Evolutionary conservation across 371 early-diverging fungal species (phyloP).

Genomic region (Mortierella sp.): DNA sequence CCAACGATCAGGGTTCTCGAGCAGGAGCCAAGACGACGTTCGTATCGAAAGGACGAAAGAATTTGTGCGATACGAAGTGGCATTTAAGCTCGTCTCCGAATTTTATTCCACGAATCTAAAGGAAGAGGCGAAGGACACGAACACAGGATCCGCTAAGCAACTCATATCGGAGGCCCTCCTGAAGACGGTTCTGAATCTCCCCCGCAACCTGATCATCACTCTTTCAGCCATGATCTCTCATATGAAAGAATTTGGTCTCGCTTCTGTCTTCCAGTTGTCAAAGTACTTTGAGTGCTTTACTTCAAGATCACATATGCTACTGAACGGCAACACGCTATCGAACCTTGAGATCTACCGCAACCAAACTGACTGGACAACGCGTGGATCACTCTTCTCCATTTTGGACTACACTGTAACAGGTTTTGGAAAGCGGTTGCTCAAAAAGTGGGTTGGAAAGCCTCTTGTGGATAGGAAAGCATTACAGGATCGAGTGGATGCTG

Average conservation of each 20-base stretch:
- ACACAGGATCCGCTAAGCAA: neutral
- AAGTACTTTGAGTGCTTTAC: slow-evolving; percentile 76
- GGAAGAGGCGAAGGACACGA: slow-evolving; percentile 9
- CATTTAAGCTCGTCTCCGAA: slow-evolving; percentile 62
- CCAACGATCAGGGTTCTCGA: slow-evolving; percentile 19
- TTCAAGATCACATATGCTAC: slow-evolving; percentile 74
- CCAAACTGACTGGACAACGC: slow-evolving; percentile 59
- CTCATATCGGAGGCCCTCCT: slow-evolving; percentile 40
- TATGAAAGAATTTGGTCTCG: slow-evolving; percentile 71
- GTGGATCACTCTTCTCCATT: slow-evolving; percentile 72
- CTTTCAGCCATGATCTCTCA: slow-evolving; percentile 71
- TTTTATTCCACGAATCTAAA: slow-evolving; percentile 60
- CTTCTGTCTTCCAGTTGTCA: slow-evolving; percentile 63
- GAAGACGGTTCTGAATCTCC: slow-evolving; percentile 41
- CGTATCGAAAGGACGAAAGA: slow-evolving; percentile 70
- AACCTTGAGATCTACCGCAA: slow-evolving; percentile 83
- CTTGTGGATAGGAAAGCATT: slow-evolving; percentile 67
- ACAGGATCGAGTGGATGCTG: slow-evolving; percentile 74
- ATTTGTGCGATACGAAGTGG: slow-evolving; percentile 61
- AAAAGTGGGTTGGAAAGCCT: slow-evolving; percentile 85
- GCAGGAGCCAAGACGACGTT: slow-evolving; percentile 55
- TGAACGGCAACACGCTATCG: slow-evolving; percentile 78
- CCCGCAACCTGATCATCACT: slow-evolving; percentile 34
- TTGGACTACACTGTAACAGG: slow-evolving; percentile 77
- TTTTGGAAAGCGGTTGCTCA: slow-evolving; percentile 81